A percentile compares a stretch with the other conserved stretches of the same genome.
Evolutionary conservation across 2,329 filamentous ascomycete species (phyloP).

Genomic region (Cryphonectria carpinicola): DNA sequence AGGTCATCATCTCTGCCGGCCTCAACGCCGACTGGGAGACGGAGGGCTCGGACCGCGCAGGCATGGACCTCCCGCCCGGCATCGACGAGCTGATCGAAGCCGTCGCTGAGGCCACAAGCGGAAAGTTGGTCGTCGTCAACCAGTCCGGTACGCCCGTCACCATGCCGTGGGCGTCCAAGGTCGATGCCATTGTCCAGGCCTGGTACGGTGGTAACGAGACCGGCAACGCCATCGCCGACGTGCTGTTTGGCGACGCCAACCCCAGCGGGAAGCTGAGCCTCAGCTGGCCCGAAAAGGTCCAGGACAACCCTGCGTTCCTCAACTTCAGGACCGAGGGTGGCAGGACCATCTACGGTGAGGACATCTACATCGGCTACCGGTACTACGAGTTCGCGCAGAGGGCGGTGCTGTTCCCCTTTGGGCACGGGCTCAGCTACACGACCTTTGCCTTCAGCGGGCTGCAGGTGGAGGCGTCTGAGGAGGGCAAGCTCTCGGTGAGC

Average conservation of each 20-base stretch:
- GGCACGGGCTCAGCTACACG: slow-evolving; percentile 36
- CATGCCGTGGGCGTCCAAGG: slow-evolving; percentile 68
- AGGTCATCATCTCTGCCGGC: slow-evolving; percentile 78
- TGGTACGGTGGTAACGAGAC: slow-evolving; percentile 91
- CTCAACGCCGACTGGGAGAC: slow-evolving; percentile 83
- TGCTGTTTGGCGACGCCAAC: slow-evolving; percentile 74
- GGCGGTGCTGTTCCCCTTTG: slow-evolving; percentile 36
- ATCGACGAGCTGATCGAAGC: slow-evolving; percentile 71
- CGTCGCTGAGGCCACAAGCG: slow-evolving; percentile 66
- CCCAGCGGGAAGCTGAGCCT: slow-evolving; percentile 71
- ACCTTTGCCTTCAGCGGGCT: slow-evolving; percentile 51
- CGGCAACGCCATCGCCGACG: slow-evolving; percentile 78
- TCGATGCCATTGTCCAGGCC: slow-evolving; percentile 68
- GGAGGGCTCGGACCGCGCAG: slow-evolving; percentile 77
- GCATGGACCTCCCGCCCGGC: slow-evolving; percentile 75
- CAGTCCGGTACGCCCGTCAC: slow-evolving; percentile 77
- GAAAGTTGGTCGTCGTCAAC: slow-evolving; percentile 71
- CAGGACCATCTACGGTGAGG: slow-evolving; percentile 71
- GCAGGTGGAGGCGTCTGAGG: slow-evolving; percentile 44
- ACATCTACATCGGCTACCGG: slow-evolving; percentile 73
- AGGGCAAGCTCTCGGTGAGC: slow-evolving; percentile 52
- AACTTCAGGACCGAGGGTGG: slow-evolving; percentile 69
- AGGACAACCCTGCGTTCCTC: slow-evolving; percentile 71
- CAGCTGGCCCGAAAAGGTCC: slow-evolving; percentile 63
- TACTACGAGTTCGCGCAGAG: slow-evolving; percentile 64